A percentile compares a stretch with the other conserved stretches of the same genome.
These are phyloP conservation scores for Suillus subluteus DNA, from an alignment of 768 basidiomycete genomes.

Conservation along the genomic window DNA sequence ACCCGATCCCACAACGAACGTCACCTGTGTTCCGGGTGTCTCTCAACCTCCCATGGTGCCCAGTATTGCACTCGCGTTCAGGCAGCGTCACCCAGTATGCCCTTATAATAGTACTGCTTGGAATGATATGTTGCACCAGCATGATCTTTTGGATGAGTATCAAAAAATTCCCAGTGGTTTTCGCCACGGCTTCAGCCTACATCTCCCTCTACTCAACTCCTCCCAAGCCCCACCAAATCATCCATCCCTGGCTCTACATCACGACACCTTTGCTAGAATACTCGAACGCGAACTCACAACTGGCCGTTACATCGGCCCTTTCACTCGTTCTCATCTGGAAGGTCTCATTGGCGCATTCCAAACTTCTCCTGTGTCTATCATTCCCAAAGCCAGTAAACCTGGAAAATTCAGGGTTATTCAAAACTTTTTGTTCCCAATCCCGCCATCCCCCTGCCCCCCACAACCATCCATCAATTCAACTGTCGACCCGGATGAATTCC, in stretches of 20 bases:
- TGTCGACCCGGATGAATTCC: background rate
- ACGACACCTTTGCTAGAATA: background rate
- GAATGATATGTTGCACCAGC: no score
- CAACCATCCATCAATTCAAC: background rate
- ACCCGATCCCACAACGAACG: background rate
- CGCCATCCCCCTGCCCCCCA: background rate
- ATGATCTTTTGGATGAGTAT: no score
- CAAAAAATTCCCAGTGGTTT: no score
- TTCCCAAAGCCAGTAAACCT: background rate
- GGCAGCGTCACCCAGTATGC: background rate
- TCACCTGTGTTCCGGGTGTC: background rate
- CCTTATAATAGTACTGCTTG: no score
- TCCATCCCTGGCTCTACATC: rapidly evolving
- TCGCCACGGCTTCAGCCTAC: no score
- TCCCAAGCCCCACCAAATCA: background rate
- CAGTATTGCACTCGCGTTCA: background rate
- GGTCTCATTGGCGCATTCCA: background rate
- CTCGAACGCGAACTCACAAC: background rate
- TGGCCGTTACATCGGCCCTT: background rate
- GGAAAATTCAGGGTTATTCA: background rate
- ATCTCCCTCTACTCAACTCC: background rate
- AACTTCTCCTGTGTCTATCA: background rate
- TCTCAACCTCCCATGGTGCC: background rate
- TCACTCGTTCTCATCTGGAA: background rate
- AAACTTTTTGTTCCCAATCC: background rate